Evolutionary conservation across 176 grass and related monocot genomes (phyloP).

Genomic region (Stipa capillata): DNA sequence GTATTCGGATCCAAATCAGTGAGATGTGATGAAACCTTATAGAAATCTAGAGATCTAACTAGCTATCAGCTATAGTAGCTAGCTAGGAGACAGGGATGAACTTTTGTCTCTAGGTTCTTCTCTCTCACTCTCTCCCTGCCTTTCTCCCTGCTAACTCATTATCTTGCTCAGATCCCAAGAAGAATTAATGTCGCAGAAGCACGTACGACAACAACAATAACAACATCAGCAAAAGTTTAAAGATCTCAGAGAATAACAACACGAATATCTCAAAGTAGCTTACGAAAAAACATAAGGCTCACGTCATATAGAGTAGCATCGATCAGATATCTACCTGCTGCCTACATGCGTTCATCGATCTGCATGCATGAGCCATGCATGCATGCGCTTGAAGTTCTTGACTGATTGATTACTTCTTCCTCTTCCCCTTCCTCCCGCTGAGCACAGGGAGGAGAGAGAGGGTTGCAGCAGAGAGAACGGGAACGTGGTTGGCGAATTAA

Average conservation of each 20-base stretch:
- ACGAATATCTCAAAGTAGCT: no score
- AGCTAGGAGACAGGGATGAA: constrained; percentile 27
- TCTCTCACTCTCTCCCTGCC: neutral
- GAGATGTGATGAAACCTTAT: constrained; percentile 18
- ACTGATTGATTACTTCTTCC: neutral
- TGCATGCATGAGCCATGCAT: neutral
- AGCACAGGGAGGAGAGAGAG: neutral
- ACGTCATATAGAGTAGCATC: neutral
- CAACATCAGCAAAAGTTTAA: neutral
- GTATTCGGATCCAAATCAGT: neutral
- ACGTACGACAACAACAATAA: neutral
- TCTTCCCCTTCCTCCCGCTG: neutral
- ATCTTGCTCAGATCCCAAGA: constrained; percentile 51
- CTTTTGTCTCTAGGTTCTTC: constrained; percentile 15
- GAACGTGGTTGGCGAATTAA: constrained; percentile 26
- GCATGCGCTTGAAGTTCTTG: neutral
- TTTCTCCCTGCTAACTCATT: constrained; percentile 5
- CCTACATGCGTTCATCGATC: neutral
- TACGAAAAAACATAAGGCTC: neutral
- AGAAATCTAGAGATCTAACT: constrained; percentile 26
- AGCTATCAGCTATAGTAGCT: constrained; percentile 1
- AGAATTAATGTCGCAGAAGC: constrained; percentile 29
- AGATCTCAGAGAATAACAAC: neutral
- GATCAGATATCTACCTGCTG: constrained; percentile 17
- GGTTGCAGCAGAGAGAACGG: neutral